Evolutionary conservation across 1,284 basidiomycete species (phyloP).

Genomic region (Stereum hirsutum): DNA sequence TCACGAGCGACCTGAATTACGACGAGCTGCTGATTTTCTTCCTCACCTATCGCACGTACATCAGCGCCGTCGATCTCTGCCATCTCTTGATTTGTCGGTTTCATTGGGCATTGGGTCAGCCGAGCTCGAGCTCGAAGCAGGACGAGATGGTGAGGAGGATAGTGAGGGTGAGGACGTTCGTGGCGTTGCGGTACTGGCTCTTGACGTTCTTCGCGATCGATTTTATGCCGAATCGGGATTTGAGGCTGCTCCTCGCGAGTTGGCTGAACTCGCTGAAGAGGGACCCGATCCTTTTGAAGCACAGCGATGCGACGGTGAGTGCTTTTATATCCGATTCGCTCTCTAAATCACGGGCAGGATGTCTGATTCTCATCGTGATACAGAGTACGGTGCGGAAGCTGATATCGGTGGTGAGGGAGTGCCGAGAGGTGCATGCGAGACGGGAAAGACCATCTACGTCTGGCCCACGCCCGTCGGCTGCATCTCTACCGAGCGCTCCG

Average conservation of each 20-base stretch:
- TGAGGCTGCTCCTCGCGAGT: constrained; percentile 59
- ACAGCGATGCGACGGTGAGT: constrained; percentile 63
- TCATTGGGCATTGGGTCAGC: constrained; percentile 71
- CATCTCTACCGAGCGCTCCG: constrained; percentile 7
- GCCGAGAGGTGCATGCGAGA: constrained; percentile 53
- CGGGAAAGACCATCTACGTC: constrained; percentile 7
- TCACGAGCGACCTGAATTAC: constrained; percentile 76
- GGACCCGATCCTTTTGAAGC: constrained; percentile 57
- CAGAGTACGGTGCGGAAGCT: constrained; percentile 73
- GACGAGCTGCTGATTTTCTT: constrained; percentile 82
- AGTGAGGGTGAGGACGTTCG: constrained; percentile 79
- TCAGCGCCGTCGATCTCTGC: constrained; percentile 66
- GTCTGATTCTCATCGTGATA: neutral
- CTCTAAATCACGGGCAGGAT: constrained; percentile 4
- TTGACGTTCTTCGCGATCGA: constrained; percentile 82
- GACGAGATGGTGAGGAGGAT: constrained; percentile 65
- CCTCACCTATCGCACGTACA: constrained; percentile 79
- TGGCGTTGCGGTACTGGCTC: constrained; percentile 80
- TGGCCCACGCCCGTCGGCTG: constrained; percentile 1
- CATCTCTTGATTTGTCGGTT: constrained; percentile 77
- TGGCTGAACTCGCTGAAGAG: constrained; percentile 74
- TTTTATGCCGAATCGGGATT: constrained; percentile 72
- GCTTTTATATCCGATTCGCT: constrained; percentile 1
- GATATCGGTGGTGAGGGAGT: constrained; percentile 73
- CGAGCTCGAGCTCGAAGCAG: constrained; percentile 34